Base-by-base conservation (phyloP, 495 filamentous ascomycete species). In the Hypomontagnella monticulosa region DNA sequence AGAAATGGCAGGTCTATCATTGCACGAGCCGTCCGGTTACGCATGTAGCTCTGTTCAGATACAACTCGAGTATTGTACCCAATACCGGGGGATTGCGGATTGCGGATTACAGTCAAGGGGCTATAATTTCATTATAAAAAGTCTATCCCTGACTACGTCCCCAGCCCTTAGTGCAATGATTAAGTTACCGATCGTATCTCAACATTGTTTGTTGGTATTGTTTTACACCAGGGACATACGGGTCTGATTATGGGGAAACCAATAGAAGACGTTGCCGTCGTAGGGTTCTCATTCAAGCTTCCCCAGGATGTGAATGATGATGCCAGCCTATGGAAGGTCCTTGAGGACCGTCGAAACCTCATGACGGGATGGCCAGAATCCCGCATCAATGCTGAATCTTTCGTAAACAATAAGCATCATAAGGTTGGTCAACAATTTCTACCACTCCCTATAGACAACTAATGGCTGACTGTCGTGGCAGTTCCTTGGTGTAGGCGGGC, bases 241-340 rank as follows among this genome's bases (percentile, higher is more conserved):
- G n/a, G 36, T 38, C n/a, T 38, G n/a, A 14, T 9, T 9, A 38
- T 38, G 36, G 36, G 36, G n/a, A 38, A 38, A 38, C 36, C n/a
- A 38, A 38, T 3, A 3, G 46, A 50, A 36, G 47, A 49, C 43
- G 69, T 77, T 30, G 77, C 78, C 12, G 51, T 80, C 37, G 65
- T 80, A 16, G 77, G 78, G 4, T 71, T 74, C 41, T 71, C 77
- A 4, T 75, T 75, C 43, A 75, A 67, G 48, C 66, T 76, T 1
- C 77, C 77, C 6, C 67, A 71, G 47, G 72, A 69, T 27, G 68
- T 72, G 10, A 66, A 76, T 6, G 62, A 73, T 54, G 69, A 67
- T 37, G 41, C 61, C 6, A 66, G 63, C 30, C 70, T 78, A 23
- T 78, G 77, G 75, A 58, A 78, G 4, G 57, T 69, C 3, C 68